phyloP scores from a whole-genome alignment of 768 basidiomycete species.

The Termitomyces sp. region DNA sequence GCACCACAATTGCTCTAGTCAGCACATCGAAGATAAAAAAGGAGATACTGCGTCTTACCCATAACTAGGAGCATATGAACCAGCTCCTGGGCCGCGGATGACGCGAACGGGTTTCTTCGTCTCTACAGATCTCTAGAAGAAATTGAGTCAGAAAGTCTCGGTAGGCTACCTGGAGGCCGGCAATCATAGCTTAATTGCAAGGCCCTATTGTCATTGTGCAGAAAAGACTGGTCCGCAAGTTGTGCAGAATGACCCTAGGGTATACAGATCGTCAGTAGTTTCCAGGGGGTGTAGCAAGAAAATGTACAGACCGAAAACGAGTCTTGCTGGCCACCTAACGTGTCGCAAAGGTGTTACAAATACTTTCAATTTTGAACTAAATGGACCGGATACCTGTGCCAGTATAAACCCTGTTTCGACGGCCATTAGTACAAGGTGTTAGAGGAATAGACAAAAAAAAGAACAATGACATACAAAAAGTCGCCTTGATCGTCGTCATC shows the following conservation, averaged over 20 bases:
- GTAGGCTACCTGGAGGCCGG: background rate
- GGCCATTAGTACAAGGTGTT: background rate
- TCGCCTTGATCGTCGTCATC: constrained; percentile 37
- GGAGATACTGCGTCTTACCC: constrained; percentile 19
- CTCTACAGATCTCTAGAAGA: constrained; percentile 23
- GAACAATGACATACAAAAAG: constrained; percentile 21
- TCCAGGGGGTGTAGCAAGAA: background rate
- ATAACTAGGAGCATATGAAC: constrained; percentile 25
- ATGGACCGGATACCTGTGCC: constrained; percentile 27
- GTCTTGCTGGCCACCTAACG: constrained; percentile 17
- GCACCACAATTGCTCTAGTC: background rate
- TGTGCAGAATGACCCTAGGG: constrained; percentile 19
- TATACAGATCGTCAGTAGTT: background rate
- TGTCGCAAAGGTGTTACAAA: background rate
- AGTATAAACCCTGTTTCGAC: constrained; percentile 28
- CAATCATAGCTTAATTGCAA: constrained; percentile 19
- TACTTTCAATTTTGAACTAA: background rate
- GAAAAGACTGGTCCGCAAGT: constrained; percentile 28
- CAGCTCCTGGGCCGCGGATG: constrained; percentile 26
- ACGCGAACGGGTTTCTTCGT: constrained; percentile 34
- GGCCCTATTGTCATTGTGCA: constrained; percentile 27
- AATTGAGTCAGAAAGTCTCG: background rate
- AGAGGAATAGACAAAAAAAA: background rate
- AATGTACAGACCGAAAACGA: constrained; percentile 13
- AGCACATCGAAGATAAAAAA: background rate